Percentiles rank a stretch among this genome's conserved stretches.
phyloP scores from a whole-genome alignment of 352 stramenopile species.

The Phytophthora melonis region DNA sequence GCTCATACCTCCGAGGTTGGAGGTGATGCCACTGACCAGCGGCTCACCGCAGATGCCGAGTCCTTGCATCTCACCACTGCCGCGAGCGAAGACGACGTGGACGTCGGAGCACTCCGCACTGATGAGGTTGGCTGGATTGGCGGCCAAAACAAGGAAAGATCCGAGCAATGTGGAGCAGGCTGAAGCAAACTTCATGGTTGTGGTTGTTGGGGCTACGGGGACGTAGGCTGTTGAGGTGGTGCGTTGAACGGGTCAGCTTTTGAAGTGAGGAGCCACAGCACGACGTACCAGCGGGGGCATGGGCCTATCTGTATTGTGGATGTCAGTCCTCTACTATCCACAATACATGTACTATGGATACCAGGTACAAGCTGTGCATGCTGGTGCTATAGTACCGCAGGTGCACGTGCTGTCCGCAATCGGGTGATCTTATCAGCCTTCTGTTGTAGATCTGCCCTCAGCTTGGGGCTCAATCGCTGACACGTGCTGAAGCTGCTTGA shows the following conservation, averaged over 20 bases:
- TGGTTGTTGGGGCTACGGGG: too few species aligned
- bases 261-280: conserved; percentile 8
- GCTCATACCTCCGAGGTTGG: conserved; percentile 41
- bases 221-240: neutral
- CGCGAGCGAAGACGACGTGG: conserved; percentile 42
- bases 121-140: conserved; percentile 4
- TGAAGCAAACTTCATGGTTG: conserved; percentile 27
- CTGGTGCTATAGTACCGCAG: neutral
- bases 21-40: conserved; percentile 40
- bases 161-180: conserved; percentile 9
- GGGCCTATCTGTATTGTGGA: too few species aligned
- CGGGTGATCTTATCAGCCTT: conserved; percentile 21
- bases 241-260: conserved; percentile 8
- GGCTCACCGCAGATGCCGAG: conserved; percentile 43
- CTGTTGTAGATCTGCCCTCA: conserved; percentile 4
- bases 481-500: too few species aligned
- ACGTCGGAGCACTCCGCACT: conserved; percentile 36
- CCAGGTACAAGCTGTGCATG: too few species aligned
- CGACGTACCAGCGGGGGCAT: neutral
- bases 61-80: conserved; percentile 39
- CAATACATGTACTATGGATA: too few species aligned
- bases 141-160: conserved; percentile 10
- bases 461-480: too few species aligned
- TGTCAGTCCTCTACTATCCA: neutral
- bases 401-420: conserved; percentile 13